Evolutionary conservation across 176 grass and related monocot species (phyloP).

Genomic region (Chloris gayana): DNA sequence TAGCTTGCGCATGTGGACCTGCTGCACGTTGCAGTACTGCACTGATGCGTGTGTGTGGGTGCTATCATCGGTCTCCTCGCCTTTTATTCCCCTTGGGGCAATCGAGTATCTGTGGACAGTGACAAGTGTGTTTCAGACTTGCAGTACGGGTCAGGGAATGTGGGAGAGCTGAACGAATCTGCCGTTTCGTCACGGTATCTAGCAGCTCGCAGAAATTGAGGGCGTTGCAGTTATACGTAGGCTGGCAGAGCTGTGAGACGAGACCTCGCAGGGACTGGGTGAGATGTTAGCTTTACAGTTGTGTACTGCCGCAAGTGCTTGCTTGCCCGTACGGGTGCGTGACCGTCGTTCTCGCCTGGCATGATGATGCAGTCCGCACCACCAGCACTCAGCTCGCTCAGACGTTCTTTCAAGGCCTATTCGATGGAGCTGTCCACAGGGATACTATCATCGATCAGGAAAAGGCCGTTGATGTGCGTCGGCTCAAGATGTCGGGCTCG

Average conservation of each 20-base stretch:
- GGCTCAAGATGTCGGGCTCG: background rate
- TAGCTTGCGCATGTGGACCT: background rate
- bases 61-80: background rate
- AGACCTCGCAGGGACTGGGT: too few relatives aligned
- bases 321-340: background rate
- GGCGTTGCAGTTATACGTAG: too few relatives aligned
- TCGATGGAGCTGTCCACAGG: background rate
- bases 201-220: background rate
- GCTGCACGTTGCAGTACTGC: background rate
- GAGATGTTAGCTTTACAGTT: slow-evolving; percentile 31
- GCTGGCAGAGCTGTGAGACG: background rate
- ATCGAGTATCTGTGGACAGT: background rate
- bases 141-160: background rate
- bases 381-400: background rate
- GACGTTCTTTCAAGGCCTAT: slow-evolving; percentile 1
- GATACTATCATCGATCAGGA: background rate
- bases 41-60: background rate
- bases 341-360: background rate
- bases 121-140: background rate
- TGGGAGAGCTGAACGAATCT: background rate
- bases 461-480: slow-evolving; percentile 6
- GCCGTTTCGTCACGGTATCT: background rate
- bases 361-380: background rate
- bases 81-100: background rate
- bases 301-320: background rate